Conservation (phyloP, 2,329 filamentous ascomycete species). For the Verticillium longisporum region DNA sequence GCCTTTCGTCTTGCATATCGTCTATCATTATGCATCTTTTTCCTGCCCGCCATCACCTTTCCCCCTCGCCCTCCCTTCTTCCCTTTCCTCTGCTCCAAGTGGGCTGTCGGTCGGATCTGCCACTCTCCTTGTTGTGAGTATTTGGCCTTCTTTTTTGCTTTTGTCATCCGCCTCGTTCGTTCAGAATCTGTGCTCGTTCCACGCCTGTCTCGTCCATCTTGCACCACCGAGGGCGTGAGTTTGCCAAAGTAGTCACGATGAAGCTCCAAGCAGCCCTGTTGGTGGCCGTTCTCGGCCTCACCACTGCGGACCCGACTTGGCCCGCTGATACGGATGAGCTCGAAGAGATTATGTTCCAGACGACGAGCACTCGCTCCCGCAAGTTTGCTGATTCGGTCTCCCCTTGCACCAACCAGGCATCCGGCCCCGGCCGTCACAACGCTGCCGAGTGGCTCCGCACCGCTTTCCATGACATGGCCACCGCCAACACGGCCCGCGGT, state of each 20-base stretch:
- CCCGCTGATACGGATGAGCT: conserved; percentile 52
- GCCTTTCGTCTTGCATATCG: neutral
- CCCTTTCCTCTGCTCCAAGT: neutral
- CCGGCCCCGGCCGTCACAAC: conserved; percentile 47
- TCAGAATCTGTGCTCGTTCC: neutral
- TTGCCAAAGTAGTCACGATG: conserved; percentile 15
- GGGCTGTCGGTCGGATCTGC: neutral
- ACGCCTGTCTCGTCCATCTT: conserved; percentile 2
- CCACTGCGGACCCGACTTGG: conserved; percentile 50
- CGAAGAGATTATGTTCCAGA: conserved; percentile 58
- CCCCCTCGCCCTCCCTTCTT: neutral
- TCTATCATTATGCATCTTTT: neutral
- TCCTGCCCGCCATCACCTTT: neutral
- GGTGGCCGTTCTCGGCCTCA: conserved; percentile 29
- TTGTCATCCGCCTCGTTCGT: neutral
- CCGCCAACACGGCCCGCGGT: conserved; percentile 38
- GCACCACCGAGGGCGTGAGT: neutral
- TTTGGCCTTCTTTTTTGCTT: neutral
- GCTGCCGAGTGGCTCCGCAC: conserved; percentile 56
- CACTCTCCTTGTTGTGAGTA: neutral
- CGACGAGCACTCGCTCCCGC: conserved; percentile 44
- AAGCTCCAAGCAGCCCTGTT: conserved; percentile 17
- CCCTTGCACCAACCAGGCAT: conserved; percentile 47
- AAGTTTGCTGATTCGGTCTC: conserved; percentile 50
- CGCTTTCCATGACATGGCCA: conserved; percentile 57